A percentile compares a stretch with the other conserved stretches of the same genome.
Conservation (phyloP, 2,329 filamentous ascomycete species). For the Harringtonia lauricola region DNA sequence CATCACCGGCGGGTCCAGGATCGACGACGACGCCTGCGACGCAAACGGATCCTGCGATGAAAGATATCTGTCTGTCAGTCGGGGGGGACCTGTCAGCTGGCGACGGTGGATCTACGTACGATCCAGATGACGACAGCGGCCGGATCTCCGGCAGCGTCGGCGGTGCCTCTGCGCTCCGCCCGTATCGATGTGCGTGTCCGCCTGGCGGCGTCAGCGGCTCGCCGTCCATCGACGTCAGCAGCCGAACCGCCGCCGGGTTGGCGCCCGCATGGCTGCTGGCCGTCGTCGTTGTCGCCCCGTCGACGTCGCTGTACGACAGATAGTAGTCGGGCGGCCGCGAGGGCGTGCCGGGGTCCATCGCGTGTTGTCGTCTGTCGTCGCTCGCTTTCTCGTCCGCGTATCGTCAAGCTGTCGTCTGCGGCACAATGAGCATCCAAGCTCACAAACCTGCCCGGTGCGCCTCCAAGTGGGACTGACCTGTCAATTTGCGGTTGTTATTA, state of each 20-base stretch:
- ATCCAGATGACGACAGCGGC: conserved; percentile 19
- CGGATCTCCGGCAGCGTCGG: conserved; percentile 17
- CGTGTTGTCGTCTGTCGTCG: neutral
- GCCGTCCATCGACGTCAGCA: conserved; percentile 51
- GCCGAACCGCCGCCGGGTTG: conserved; percentile 43
- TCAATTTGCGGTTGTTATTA: no score
- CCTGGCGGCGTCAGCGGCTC: conserved; percentile 5
- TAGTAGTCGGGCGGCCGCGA: conserved; percentile 43
- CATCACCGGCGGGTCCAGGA: conserved; percentile 48
- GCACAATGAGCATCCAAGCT: no score
- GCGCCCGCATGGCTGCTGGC: conserved; percentile 29
- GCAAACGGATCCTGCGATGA: conserved; percentile 12
- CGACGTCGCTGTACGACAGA: conserved; percentile 44
- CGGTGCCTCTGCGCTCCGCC: neutral
- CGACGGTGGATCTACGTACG: neutral
- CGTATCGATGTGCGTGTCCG: conserved; percentile 5
- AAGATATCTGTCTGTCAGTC: conserved; percentile 7
- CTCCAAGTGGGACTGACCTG: no score
- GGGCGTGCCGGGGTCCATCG: conserved; percentile 42
- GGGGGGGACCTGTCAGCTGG: neutral
- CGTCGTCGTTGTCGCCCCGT: conserved; percentile 34
- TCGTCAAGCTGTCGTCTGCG: no score
- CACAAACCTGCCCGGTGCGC: no score
- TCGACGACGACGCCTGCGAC: conserved; percentile 37
- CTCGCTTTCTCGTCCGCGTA: no score